phyloP scores from a whole-genome alignment of 1,139 yeast species.

The Pichia sp. region DNA sequence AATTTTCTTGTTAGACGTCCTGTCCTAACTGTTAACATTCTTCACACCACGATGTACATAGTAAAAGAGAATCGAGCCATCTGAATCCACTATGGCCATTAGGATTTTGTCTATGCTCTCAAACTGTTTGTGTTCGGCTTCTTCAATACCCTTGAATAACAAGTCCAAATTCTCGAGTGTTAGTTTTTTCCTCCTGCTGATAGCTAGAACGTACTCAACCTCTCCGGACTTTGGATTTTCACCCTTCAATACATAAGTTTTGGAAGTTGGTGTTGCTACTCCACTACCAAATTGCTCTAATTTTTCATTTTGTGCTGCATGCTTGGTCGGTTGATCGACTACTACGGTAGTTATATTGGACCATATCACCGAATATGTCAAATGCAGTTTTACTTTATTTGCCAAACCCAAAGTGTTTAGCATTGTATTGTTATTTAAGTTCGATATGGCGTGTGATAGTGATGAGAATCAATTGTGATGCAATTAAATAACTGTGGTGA shows the following conservation, averaged over 20 bases:
- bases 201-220: constrained; percentile 23
- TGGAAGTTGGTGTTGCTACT: not conserved
- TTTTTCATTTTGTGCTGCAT: not conserved
- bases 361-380: constrained; percentile 11
- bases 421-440: not conserved
- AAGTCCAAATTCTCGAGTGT: constrained; percentile 31
- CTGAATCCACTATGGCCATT: constrained; percentile 55
- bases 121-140: not conserved
- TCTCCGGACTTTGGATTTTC: constrained; percentile 11
- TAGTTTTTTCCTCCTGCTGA: constrained; percentile 26
- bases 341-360: constrained; percentile 9
- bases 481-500: no score
- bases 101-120: constrained; percentile 40
- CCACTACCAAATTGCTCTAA: not conserved
- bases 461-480: no score
- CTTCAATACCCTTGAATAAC: constrained; percentile 26
- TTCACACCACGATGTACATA: constrained; percentile 58
- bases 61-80: constrained; percentile 66
- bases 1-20: not conserved
- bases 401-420: constrained; percentile 14
- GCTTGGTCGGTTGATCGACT: not conserved
- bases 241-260: constrained; percentile 15
- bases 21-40: constrained; percentile 25
- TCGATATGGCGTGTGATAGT: not conserved
- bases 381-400: constrained; percentile 13